Conservation (phyloP, 202 grass and related monocot genomes). For the Panicum virgatum region DNA sequence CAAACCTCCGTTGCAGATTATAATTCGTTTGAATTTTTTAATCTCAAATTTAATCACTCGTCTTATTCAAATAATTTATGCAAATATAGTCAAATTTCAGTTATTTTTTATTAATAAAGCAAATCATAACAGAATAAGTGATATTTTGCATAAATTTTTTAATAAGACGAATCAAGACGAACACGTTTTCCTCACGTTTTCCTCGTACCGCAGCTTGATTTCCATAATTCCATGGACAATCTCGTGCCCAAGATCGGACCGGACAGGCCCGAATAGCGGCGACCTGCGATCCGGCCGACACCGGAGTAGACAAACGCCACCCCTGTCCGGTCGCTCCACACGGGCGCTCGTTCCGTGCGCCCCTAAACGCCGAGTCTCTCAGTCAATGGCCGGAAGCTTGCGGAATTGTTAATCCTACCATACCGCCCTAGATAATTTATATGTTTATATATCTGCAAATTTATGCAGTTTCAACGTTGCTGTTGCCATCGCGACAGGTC, state of each 20-base stretch:
- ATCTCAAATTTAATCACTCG: too few species aligned
- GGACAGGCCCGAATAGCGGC: background rate
- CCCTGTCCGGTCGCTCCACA: slow-evolving; percentile 32
- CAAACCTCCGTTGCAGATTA: too few species aligned
- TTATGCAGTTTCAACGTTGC: slow-evolving; percentile 27
- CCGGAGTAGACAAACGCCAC: slow-evolving; percentile 5
- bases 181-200: background rate
- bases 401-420: background rate
- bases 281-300: slow-evolving; percentile 37
- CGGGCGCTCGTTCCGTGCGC: slow-evolving; percentile 22
- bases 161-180: too few species aligned
- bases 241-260: background rate
- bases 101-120: too few species aligned
- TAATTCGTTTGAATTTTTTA: too few species aligned
- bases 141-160: too few species aligned
- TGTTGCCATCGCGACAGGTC: slow-evolving; percentile 22
- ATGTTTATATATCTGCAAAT: too few species aligned
- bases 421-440: background rate
- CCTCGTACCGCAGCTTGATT: background rate
- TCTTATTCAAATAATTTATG: too few species aligned
- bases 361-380: background rate
- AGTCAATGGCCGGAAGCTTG: slow-evolving; percentile 1
- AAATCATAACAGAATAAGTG: too few species aligned
- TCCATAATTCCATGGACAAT: background rate
- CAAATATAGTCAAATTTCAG: too few species aligned